phyloP scores from a whole-genome alignment of 805 yeast genomes.

The Yamadazyma sp. region DNA sequence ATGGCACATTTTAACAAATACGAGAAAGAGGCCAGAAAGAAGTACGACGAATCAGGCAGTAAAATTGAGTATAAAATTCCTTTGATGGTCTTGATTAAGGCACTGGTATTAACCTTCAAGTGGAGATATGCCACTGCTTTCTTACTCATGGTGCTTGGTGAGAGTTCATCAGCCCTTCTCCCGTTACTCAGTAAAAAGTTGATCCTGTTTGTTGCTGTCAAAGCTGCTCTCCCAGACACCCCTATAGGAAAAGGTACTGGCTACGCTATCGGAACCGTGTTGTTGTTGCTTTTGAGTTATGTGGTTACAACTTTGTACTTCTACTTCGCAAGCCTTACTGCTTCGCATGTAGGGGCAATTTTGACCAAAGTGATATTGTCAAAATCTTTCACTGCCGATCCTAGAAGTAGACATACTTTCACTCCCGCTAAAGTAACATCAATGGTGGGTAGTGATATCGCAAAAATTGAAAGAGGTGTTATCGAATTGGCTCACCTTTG shows the following conservation, averaged over 20 bases:
- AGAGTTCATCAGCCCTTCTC: slow-evolving; percentile 25
- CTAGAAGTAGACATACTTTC: slow-evolving; percentile 54
- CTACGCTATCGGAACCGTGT: slow-evolving; percentile 36
- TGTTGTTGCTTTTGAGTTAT: slow-evolving; percentile 29
- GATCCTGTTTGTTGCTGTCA: slow-evolving; percentile 31
- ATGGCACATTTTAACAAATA: not conserved
- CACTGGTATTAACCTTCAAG: slow-evolving; percentile 7
- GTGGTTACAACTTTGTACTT: slow-evolving; percentile 51
- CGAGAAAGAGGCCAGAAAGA: slow-evolving; percentile 1
- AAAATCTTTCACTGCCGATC: slow-evolving; percentile 62
- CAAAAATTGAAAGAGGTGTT: slow-evolving; percentile 73
- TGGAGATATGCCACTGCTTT: not conserved
- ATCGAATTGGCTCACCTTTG: slow-evolving; percentile 61
- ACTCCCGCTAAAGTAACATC: slow-evolving; percentile 74
- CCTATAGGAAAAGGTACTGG: slow-evolving; percentile 37
- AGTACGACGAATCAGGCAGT: slow-evolving; percentile 12
- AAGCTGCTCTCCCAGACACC: slow-evolving; percentile 19
- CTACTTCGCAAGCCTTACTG: slow-evolving; percentile 57
- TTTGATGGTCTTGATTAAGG: slow-evolving; percentile 7
- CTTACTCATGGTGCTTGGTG: slow-evolving; percentile 15
- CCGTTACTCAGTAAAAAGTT: slow-evolving; percentile 38
- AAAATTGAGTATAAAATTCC: slow-evolving; percentile 26
- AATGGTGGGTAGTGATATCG: slow-evolving; percentile 74
- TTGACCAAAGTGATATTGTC: slow-evolving; percentile 67
- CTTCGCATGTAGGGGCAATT: slow-evolving; percentile 68